These are phyloP conservation scores for Colletotrichum acutatum DNA, from an alignment of 2,329 filamentous ascomycete species.

Conservation along the genomic window DNA sequence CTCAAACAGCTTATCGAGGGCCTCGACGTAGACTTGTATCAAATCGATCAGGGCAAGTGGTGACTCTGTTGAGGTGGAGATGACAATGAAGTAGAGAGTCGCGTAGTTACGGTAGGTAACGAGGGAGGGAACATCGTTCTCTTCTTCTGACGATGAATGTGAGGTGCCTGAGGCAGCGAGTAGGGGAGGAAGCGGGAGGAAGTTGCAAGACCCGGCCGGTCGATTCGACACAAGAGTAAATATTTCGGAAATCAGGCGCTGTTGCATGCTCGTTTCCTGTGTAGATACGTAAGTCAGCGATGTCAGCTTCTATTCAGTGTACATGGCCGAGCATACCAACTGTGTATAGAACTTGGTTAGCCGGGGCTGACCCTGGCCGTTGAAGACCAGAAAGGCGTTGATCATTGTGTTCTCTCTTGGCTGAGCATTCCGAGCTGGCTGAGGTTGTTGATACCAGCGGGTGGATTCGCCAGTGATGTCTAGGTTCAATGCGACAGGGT, in stretches of 20 bases:
- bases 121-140: conserved; percentile 91
- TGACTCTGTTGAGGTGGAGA: conserved; percentile 95
- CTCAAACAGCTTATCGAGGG: conserved; percentile 93
- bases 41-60: conserved; percentile 95
- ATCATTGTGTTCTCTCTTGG: conserved; percentile 75
- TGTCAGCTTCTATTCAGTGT: background rate
- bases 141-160: conserved; percentile 72
- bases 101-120: conserved; percentile 99
- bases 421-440: conserved; percentile 37
- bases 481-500: background rate
- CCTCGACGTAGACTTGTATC: conserved; percentile 98
- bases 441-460: background rate
- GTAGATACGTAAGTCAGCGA: background rate
- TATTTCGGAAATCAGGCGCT: conserved; percentile 96
- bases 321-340: conserved; percentile 66
- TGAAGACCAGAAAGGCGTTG: conserved; percentile 98
- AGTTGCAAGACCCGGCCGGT: conserved; percentile 94
- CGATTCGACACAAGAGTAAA: conserved; percentile 95
- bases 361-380: conserved; percentile 95
- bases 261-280: conserved; percentile 96
- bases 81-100: conserved; percentile 98
- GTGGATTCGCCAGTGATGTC: background rate
- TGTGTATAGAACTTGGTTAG: conserved; percentile 99
- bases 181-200: conserved; percentile 81
- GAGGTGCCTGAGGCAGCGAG: conserved; percentile 72